Evolutionary conservation across 345 rosid species (phyloP), one percentile per base, ranked within the genome.

Genomic region (Zanthoxylum bungeanum): DNA sequence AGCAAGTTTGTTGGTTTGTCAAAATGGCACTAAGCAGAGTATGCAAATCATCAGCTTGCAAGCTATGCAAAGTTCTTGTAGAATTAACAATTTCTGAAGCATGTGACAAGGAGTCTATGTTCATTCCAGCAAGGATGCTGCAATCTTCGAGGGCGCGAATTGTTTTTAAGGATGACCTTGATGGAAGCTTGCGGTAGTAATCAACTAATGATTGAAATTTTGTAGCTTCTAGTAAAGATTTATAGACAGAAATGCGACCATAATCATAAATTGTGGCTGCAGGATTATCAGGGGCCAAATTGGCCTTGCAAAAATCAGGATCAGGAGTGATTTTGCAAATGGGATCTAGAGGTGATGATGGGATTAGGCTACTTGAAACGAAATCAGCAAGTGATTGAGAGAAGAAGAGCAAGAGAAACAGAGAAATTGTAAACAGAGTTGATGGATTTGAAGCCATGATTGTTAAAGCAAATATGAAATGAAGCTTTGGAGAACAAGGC

Each of bases 21-120:
- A 85, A 57, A 21, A 75, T 40, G 25, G 86, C 88, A 70, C 85
- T 82, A 22, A 85, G 73, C 55, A 75, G 27, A 14, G 82, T 70
- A 25, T 77, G 75, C 39, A 65, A 33, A 53, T 80, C 84, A 22
- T 33, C 36, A 27, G 79, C 80, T 64, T 33, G 51, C 31, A 33
- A 39, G 61, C 60, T 21, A 3, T 60, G 51, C 27, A 75, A 73
- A 25, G 9, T 64, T 49, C 46, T 51, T 6, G 49, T 61, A 19
- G 63, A 50, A 2, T 58, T 66, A n/a, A 77, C 49, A 19, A 63
- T 53, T 30, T 50, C 8, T 4, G 44, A n/a, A n/a, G 80, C 57
- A 50, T 66, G n/a, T 3, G 77, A 51, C 8, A 82, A 46, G 50
- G 19, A 77, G 25, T 82, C 84, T 4, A 73, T 44, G 70, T 77